Conservation (phyloP, 805 yeast species). For the Starmerella bombicola region DNA sequence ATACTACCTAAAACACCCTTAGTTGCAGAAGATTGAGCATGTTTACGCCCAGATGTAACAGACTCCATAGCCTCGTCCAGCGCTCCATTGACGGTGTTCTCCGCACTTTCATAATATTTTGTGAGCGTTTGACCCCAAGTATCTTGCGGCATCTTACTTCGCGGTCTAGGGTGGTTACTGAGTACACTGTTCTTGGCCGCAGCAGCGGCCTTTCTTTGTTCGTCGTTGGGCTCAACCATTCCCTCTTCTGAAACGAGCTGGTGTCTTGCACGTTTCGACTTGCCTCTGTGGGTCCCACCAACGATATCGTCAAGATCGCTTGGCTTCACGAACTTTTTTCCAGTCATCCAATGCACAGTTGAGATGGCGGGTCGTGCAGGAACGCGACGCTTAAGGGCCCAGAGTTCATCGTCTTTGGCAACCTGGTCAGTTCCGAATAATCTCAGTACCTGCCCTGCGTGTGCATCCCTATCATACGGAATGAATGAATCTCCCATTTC, state of each 20-base stretch:
- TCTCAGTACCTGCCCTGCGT: slow-evolving; percentile 39
- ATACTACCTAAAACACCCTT: slow-evolving; percentile 20
- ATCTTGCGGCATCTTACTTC: slow-evolving; percentile 8
- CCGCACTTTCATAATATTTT: slow-evolving; percentile 23
- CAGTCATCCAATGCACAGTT: slow-evolving; percentile 76
- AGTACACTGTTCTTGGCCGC: slow-evolving; percentile 10
- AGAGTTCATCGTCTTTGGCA: slow-evolving; percentile 39
- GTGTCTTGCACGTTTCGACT: slow-evolving; percentile 30
- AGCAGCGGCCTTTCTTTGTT: background rate
- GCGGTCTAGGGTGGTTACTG: slow-evolving; percentile 12
- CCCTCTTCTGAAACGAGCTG: slow-evolving; percentile 17
- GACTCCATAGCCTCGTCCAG: slow-evolving; percentile 34
- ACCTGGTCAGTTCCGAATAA: slow-evolving; percentile 36
- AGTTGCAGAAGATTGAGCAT: slow-evolving; percentile 18
- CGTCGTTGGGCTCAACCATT: slow-evolving; percentile 7
- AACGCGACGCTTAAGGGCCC: slow-evolving; percentile 46
- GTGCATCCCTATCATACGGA: slow-evolving; percentile 45
- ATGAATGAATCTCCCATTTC: slow-evolving; percentile 30
- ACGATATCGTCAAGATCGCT: slow-evolving; percentile 53
- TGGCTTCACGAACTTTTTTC: slow-evolving; percentile 47
- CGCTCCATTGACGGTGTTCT: slow-evolving; percentile 39
- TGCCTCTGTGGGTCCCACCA: slow-evolving; percentile 63
- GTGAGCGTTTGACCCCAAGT: slow-evolving; percentile 25
- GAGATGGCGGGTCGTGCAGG: slow-evolving; percentile 74
- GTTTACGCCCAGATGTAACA: slow-evolving; percentile 14